A percentile compares a stretch with the other conserved stretches of the same genome.
These are phyloP conservation scores for Epipyxis sp. DNA, from an alignment of 108 stramenopile genomes.

Conservation along the genomic window DNA sequence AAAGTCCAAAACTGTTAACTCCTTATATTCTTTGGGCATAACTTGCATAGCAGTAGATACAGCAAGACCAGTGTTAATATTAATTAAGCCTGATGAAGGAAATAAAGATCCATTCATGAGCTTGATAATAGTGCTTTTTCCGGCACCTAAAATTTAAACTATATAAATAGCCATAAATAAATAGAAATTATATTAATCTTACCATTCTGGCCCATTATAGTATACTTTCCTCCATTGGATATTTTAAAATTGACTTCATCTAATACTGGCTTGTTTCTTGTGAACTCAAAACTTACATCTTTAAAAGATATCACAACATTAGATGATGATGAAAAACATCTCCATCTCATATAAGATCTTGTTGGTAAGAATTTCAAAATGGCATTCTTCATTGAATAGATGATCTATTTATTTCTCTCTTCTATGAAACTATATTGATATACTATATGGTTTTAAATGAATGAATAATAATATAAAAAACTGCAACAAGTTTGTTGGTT, in stretches of 20 bases:
- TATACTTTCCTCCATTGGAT: background rate
- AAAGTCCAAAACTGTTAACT: conserved; percentile 13
- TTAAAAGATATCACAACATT: conserved; percentile 30
- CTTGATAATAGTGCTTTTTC: conserved; percentile 23
- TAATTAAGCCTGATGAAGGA: background rate
- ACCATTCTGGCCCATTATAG: conserved; percentile 34
- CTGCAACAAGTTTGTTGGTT: too few species aligned
- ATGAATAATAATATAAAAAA: too few species aligned
- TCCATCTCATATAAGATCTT: too few species aligned
- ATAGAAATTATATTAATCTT: too few species aligned
- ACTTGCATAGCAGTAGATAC: conserved; percentile 23
- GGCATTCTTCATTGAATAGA: too few species aligned
- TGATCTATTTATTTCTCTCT: too few species aligned
- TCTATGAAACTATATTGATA: too few species aligned
- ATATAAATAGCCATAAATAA: too few species aligned
- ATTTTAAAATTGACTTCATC: background rate
- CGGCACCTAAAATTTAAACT: too few species aligned
- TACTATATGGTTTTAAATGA: too few species aligned
- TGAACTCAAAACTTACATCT: conserved; percentile 20
- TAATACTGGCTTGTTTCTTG: background rate
- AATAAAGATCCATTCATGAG: conserved; percentile 2
- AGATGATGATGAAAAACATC: too few species aligned
- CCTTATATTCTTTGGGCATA: conserved; percentile 1
- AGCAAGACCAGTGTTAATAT: background rate
- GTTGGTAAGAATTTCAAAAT: too few species aligned